phyloP scores from a whole-genome alignment of 2,329 filamentous ascomycete species.

The Alternaria sp. region DNA sequence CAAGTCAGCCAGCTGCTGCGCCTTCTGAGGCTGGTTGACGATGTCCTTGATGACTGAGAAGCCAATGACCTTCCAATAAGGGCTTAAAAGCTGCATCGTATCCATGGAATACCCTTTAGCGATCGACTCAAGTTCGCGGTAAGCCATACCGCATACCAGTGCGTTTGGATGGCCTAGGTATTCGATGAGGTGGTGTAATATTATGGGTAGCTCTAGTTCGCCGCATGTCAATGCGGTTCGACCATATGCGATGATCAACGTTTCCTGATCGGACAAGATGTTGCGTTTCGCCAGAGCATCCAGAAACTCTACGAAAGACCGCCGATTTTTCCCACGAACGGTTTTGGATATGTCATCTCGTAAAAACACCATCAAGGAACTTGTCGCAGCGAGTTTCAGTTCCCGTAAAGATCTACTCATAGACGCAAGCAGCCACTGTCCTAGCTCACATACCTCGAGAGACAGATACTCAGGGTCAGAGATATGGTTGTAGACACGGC shows the following conservation, averaged over 20 bases:
- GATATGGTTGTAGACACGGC: slow-evolving; percentile 74
- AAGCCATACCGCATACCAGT: slow-evolving; percentile 81
- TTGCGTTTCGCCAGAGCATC: slow-evolving; percentile 76
- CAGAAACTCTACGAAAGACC: slow-evolving; percentile 74
- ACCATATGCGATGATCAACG: slow-evolving; percentile 85
- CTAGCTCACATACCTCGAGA: slow-evolving; percentile 72
- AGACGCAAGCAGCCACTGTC: slow-evolving; percentile 83
- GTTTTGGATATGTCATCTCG: slow-evolving; percentile 58
- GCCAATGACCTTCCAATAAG: slow-evolving; percentile 89
- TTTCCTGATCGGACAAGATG: slow-evolving; percentile 76
- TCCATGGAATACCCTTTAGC: slow-evolving; percentile 71
- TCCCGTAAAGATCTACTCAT: slow-evolving; percentile 87
- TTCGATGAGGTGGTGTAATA: slow-evolving; percentile 83
- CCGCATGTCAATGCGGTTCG: slow-evolving; percentile 78
- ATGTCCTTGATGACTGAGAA: slow-evolving; percentile 85
- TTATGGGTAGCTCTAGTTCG: slow-evolving; percentile 86
- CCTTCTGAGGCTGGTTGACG: slow-evolving; percentile 80
- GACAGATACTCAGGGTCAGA: slow-evolving; percentile 68
- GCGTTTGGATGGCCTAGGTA: slow-evolving; percentile 86
- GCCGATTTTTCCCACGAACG: slow-evolving; percentile 70
- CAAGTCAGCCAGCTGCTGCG: slow-evolving; percentile 80
- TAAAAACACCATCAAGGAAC: slow-evolving; percentile 73
- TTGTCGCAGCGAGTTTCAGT: slow-evolving; percentile 80
- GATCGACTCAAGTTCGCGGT: slow-evolving; percentile 81
- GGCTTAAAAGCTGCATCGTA: slow-evolving; percentile 76